Evolutionary conservation across 495 filamentous ascomycete species (phyloP).

Genomic region (Tuber indicum): DNA sequence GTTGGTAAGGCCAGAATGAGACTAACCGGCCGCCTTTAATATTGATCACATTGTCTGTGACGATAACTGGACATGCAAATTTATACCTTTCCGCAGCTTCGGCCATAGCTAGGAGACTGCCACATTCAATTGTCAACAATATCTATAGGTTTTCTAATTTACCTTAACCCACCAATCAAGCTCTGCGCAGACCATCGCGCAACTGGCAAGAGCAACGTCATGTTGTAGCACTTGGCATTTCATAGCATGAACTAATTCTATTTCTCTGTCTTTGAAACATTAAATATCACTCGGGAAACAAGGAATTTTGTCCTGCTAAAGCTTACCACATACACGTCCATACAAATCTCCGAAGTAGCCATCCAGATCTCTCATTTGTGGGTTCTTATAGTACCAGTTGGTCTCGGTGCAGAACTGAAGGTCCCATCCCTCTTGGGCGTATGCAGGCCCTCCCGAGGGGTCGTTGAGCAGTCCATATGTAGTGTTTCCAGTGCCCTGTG

Average conservation of each 20-base stretch:
- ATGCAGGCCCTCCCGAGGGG: conserved; percentile 57
- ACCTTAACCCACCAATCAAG: conserved; percentile 58
- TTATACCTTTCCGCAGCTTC: conserved; percentile 70
- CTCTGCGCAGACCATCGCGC: conserved; percentile 75
- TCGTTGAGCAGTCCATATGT: conserved; percentile 5
- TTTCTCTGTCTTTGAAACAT: conserved; percentile 65
- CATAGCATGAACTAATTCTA: conserved; percentile 77
- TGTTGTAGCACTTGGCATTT: conserved; percentile 64
- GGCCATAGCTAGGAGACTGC: conserved; percentile 71
- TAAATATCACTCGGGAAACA: conserved; percentile 21
- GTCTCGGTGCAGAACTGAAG: conserved; percentile 67
- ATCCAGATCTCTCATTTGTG: conserved; percentile 77
- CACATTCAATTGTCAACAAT: background rate
- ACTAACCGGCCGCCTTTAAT: conserved; percentile 72
- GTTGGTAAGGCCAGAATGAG: background rate
- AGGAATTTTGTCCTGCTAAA: background rate
- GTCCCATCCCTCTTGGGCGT: conserved; percentile 68
- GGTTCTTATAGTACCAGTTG: conserved; percentile 79
- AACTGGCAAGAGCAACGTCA: conserved; percentile 58
- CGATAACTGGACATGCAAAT: conserved; percentile 64
- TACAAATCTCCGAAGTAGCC: conserved; percentile 77
- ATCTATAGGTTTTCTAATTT: background rate
- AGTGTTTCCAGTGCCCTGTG: background rate
- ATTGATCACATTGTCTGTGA: conserved; percentile 61
- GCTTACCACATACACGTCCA: conserved; percentile 68